phyloP scores from a whole-genome alignment of 768 basidiomycete genomes.

The Amylocystis lapponica region DNA sequence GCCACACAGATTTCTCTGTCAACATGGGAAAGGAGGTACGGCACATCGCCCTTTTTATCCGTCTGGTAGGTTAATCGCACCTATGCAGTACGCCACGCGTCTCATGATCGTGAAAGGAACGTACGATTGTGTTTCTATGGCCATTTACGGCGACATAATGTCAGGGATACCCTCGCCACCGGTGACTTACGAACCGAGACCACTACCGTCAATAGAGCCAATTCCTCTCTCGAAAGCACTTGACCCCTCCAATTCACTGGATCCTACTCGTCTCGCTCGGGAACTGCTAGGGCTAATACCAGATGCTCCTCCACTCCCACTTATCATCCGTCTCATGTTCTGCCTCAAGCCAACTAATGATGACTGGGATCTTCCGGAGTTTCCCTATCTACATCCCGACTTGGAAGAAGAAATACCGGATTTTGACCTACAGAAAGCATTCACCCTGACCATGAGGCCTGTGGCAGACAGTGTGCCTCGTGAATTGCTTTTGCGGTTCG shows the following conservation, averaged over 20 bases:
- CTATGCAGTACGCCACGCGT: constrained; percentile 58
- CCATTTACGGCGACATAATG: constrained; percentile 51
- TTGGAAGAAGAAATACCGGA: constrained; percentile 45
- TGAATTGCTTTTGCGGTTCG: constrained; percentile 49
- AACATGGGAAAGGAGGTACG: constrained; percentile 67
- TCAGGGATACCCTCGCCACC: constrained; percentile 35
- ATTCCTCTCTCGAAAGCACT: constrained; percentile 42
- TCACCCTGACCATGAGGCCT: constrained; percentile 48
- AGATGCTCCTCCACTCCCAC: constrained; percentile 53
- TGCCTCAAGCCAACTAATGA: constrained; percentile 73
- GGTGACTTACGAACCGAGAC: constrained; percentile 36
- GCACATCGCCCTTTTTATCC: constrained; percentile 1
- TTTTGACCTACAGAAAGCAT: constrained; percentile 53
- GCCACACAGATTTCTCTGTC: constrained; percentile 57
- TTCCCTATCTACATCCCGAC: constrained; percentile 66
- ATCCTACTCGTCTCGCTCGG: constrained; percentile 59
- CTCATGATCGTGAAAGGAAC: constrained; percentile 78
- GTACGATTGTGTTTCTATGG: constrained; percentile 61
- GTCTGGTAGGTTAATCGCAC: not conserved
- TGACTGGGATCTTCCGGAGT: constrained; percentile 75
- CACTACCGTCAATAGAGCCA: constrained; percentile 30
- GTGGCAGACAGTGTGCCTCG: constrained; percentile 49
- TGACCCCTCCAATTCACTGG: constrained; percentile 53
- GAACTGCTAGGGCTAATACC: constrained; percentile 58
- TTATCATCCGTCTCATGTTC: constrained; percentile 69